Conservation (phyloP, 2,329 filamentous ascomycete species). For the Aspergillus brunneoviolaceus region DNA sequence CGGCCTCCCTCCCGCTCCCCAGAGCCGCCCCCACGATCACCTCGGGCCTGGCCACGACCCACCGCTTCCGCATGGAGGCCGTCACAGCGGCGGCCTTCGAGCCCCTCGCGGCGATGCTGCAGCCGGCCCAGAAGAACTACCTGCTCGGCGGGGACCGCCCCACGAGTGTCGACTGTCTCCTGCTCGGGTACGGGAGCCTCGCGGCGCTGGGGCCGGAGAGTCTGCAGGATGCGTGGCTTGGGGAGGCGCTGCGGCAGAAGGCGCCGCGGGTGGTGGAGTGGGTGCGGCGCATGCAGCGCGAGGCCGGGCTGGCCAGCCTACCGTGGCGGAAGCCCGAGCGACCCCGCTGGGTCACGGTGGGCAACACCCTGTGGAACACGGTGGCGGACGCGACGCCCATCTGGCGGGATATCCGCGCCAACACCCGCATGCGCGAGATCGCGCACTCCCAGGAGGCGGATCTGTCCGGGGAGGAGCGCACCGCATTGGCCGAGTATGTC, state of each 20-base stretch:
- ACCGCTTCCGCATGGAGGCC: conserved; percentile 72
- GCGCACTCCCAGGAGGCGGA: conserved; percentile 27
- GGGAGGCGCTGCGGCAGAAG: conserved; percentile 55
- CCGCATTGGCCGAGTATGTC: conserved; percentile 25
- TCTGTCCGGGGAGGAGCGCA: conserved; percentile 26
- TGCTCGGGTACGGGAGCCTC: conserved; percentile 74
- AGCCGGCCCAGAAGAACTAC: conserved; percentile 46
- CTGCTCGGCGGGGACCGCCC: conserved; percentile 54
- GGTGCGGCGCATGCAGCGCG: conserved; percentile 25
- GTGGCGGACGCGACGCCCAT: conserved; percentile 40
- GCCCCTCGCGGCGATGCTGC: conserved; percentile 64
- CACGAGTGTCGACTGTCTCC: conserved; percentile 73
- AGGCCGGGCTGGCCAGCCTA: conserved; percentile 15
- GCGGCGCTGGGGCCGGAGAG: conserved; percentile 59
- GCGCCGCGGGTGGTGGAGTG: conserved; percentile 46
- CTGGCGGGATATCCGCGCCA: conserved; percentile 36
- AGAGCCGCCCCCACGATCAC: conserved; percentile 52
- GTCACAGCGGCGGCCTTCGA: conserved; percentile 70
- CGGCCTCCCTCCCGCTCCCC: conserved; percentile 56
- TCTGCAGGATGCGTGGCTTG: conserved; percentile 63
- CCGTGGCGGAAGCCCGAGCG: conserved; percentile 39
- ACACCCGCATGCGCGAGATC: conserved; percentile 38
- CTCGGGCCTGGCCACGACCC: conserved; percentile 68
- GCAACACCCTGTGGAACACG: conserved; percentile 35
- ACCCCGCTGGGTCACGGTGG: conserved; percentile 32